Evolutionary conservation across 164 flowering plant species (phyloP).

Genomic region (Saururus chinensis): DNA sequence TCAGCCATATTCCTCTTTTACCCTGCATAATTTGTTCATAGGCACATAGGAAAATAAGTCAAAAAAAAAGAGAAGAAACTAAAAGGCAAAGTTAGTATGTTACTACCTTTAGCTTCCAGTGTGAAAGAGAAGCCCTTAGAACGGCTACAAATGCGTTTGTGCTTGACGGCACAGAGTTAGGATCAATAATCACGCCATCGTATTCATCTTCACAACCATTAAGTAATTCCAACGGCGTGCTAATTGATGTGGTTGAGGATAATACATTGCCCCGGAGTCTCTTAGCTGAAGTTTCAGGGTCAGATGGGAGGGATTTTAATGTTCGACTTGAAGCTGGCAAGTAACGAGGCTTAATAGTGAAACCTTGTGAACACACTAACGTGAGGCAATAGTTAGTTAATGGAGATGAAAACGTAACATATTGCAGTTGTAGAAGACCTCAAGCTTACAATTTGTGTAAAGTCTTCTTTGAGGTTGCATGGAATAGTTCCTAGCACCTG

Average conservation of each 20-base stretch:
- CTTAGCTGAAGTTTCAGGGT: neutral
- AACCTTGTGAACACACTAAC: too few species aligned
- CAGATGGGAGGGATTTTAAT: neutral
- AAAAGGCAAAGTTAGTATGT: neutral
- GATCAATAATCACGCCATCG: constrained; percentile 37
- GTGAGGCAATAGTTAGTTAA: too few species aligned
- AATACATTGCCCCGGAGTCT: neutral
- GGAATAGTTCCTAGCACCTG: neutral
- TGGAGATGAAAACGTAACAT: too few species aligned
- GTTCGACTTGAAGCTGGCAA: neutral
- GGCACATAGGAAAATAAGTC: neutral
- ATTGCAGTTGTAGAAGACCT: too few species aligned
- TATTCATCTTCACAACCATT: constrained; percentile 51
- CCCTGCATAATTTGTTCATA: constrained; percentile 25
- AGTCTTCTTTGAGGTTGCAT: neutral
- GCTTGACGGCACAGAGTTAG: constrained; percentile 35
- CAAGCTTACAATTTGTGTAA: too few species aligned
- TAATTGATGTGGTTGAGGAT: neutral
- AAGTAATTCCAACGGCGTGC: constrained; percentile 14
- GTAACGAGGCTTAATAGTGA: neutral
- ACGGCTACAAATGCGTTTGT: constrained; percentile 37
- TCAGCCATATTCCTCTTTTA: constrained; percentile 52
- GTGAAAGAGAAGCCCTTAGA: constrained; percentile 32
- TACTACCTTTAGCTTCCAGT: constrained; percentile 44
- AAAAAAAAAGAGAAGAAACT: neutral